phyloP scores from a whole-genome alignment of 257 asterid species.

The Solanum rostratum region DNA sequence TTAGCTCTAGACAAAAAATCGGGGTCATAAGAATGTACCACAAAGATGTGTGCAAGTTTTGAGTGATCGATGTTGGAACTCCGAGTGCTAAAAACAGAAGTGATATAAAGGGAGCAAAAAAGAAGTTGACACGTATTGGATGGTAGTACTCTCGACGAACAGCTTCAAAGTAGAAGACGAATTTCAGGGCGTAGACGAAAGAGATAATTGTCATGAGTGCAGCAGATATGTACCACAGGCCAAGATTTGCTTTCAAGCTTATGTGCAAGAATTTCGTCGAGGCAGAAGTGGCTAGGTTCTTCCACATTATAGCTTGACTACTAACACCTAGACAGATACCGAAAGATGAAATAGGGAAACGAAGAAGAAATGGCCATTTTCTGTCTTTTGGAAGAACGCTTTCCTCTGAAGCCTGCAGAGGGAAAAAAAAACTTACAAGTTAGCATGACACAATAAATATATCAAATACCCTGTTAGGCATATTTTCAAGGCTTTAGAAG shows the following conservation, averaged over 20 bases:
- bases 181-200: conserved; percentile 33
- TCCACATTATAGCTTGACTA: conserved; percentile 95
- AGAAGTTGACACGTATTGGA: conserved; percentile 82
- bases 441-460: neutral
- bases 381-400: conserved; percentile 61
- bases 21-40: conserved; percentile 88
- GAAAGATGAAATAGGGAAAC: conserved; percentile 63
- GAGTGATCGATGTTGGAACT: conserved; percentile 34
- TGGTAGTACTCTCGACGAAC: conserved; percentile 92
- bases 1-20: conserved; percentile 48
- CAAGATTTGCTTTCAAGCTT: conserved; percentile 34
- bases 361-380: conserved; percentile 85
- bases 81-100: conserved; percentile 59
- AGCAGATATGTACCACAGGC: conserved; percentile 47
- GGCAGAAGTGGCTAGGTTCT: conserved; percentile 40
- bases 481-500: neutral
- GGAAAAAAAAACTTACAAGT: neutral
- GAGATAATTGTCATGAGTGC: conserved; percentile 33
- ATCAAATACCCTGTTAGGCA: neutral
- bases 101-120: conserved; percentile 80
- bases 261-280: conserved; percentile 54
- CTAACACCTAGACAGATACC: conserved; percentile 82
- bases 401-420: conserved; percentile 55
- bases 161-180: conserved; percentile 74
- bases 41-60: conserved; percentile 18